Conservation (phyloP, 345 rosid species). For the Arabis alpina region DNA sequence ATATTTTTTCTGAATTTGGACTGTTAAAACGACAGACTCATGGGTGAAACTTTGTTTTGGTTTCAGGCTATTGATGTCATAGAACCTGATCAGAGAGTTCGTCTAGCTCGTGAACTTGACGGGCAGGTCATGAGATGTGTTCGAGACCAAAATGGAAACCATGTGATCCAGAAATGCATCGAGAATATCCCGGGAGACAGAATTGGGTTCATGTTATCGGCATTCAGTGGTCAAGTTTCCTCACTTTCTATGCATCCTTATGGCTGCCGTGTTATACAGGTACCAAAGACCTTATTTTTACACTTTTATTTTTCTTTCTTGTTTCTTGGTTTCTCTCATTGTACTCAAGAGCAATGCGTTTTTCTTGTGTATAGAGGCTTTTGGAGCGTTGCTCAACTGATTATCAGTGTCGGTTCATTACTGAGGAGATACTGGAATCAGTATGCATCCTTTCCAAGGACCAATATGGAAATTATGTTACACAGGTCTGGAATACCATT, state of each 20-base stretch:
- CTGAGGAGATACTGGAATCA: constrained; percentile 68
- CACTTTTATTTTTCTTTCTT: background rate
- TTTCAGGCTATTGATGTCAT: constrained; percentile 74
- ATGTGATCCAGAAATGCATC: constrained; percentile 85
- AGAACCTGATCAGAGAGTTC: constrained; percentile 70
- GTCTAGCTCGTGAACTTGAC: constrained; percentile 68
- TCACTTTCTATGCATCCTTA: constrained; percentile 78
- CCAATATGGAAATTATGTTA: constrained; percentile 80
- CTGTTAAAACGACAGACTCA: background rate
- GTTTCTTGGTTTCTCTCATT: constrained; percentile 20
- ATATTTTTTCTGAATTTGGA: constrained; percentile 5
- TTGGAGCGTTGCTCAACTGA: constrained; percentile 67
- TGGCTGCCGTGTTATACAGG: constrained; percentile 90
- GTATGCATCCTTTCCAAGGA: constrained; percentile 65
- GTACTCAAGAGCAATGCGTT: background rate
- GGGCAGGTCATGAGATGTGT: constrained; percentile 85
- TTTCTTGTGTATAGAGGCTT: constrained; percentile 55
- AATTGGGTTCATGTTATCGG: constrained; percentile 61
- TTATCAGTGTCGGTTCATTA: constrained; percentile 56
- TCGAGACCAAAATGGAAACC: constrained; percentile 87
- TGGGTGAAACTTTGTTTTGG: constrained; percentile 25
- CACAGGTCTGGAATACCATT: constrained; percentile 53
- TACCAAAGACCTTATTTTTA: constrained; percentile 27
- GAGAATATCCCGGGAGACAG: constrained; percentile 63
- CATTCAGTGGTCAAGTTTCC: constrained; percentile 68